Evolutionary conservation across 1,139 yeast species (phyloP).

Genomic region (Sugiyamaella novakii): DNA sequence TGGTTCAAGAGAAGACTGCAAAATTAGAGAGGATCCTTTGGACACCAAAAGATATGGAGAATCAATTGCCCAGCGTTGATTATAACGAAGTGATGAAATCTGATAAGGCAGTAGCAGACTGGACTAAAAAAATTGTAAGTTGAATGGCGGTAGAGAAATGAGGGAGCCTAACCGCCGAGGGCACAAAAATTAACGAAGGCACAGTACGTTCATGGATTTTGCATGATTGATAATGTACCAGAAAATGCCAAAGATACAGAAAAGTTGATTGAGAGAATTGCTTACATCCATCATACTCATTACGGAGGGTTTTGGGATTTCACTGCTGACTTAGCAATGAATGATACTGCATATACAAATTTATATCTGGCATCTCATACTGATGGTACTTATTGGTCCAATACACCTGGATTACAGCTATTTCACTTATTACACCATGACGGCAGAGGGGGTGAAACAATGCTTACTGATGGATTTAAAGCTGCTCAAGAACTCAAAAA

Average conservation of each 20-base stretch:
- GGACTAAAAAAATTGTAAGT: constrained; percentile 55
- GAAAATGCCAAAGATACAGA: constrained; percentile 64
- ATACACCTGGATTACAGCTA: constrained; percentile 73
- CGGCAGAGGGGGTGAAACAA: constrained; percentile 74
- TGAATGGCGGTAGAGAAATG: no score
- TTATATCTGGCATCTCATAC: constrained; percentile 69
- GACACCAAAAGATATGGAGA: constrained; percentile 51
- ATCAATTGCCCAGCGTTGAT: constrained; percentile 53
- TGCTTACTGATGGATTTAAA: constrained; percentile 68
- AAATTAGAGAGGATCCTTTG: constrained; percentile 45
- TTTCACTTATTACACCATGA: constrained; percentile 68
- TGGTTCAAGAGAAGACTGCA: constrained; percentile 44
- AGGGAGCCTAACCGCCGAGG: background rate
- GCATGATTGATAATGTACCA: constrained; percentile 66
- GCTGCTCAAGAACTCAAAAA: constrained; percentile 57
- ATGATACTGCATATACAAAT: constrained; percentile 76
- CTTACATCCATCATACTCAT: constrained; percentile 71
- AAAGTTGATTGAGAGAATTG: constrained; percentile 58
- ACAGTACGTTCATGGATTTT: constrained; percentile 59
- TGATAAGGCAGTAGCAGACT: constrained; percentile 55
- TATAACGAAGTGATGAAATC: constrained; percentile 52
- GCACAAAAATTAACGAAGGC: background rate
- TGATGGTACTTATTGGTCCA: constrained; percentile 80
- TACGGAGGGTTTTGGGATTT: constrained; percentile 85
- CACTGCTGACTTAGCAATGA: constrained; percentile 69